phyloP scores from a whole-genome alignment of 768 basidiomycete genomes.

The Lactarius hatsudake region DNA sequence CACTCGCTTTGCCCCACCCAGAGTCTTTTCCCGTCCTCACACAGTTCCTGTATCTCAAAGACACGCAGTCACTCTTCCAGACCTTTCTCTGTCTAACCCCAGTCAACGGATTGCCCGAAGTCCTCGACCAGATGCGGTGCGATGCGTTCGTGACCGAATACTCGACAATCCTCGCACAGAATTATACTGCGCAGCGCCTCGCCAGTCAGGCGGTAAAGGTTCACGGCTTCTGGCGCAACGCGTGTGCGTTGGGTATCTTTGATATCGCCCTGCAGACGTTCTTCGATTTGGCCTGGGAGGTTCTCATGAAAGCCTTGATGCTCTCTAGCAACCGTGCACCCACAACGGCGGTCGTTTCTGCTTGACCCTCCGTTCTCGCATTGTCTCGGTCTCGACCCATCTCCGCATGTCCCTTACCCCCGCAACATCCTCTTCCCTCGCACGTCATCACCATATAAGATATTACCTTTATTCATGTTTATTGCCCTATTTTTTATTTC shows the following conservation, averaged over 20 bases:
- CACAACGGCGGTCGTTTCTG: not conserved
- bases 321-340: constrained; percentile 16
- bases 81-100: constrained; percentile 38
- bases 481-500: constrained; percentile 5
- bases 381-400: not conserved
- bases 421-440: not conserved
- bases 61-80: constrained; percentile 47
- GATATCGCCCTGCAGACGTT: constrained; percentile 47
- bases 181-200: constrained; percentile 34
- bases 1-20: constrained; percentile 61
- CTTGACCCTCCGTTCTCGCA: not conserved
- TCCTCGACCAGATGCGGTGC: constrained; percentile 14
- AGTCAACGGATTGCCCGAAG: constrained; percentile 25
- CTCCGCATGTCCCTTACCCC: not conserved
- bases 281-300: constrained; percentile 50
- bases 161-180: constrained; percentile 30
- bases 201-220: constrained; percentile 38
- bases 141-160: constrained; percentile 18
- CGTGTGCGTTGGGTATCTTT: constrained; percentile 47
- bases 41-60: constrained; percentile 66
- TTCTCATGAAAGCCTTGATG: constrained; percentile 43
- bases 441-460: not conserved
- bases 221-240: constrained; percentile 53
- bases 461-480: constrained; percentile 21
- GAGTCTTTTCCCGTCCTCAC: constrained; percentile 57